phyloP scores from a whole-genome alignment of 768 basidiomycete genomes.

The Leccinum uliginosum region DNA sequence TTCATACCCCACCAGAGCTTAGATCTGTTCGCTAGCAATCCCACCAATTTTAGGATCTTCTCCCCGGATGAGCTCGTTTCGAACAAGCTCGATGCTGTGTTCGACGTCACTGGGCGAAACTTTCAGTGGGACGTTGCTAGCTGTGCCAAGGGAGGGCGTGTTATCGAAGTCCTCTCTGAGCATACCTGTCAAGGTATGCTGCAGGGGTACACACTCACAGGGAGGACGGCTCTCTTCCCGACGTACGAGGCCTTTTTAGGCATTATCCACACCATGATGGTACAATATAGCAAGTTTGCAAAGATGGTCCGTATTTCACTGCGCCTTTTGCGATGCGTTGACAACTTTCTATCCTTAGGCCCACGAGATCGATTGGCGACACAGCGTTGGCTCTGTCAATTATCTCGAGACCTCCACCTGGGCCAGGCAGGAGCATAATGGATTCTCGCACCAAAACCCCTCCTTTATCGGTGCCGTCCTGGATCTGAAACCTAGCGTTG shows the following conservation, averaged over 20 bases:
- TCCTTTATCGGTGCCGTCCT: slow-evolving; percentile 86
- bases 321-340: not conserved
- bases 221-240: slow-evolving; percentile 80
- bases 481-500: slow-evolving; percentile 63
- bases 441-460: slow-evolving; percentile 86
- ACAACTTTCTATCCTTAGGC: slow-evolving; percentile 28
- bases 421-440: slow-evolving; percentile 83
- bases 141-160: slow-evolving; percentile 70
- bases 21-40: slow-evolving; percentile 48
- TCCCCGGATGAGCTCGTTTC: slow-evolving; percentile 86
- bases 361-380: slow-evolving; percentile 67
- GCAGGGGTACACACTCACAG: slow-evolving; percentile 90
- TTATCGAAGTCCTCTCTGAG: slow-evolving; percentile 86
- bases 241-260: slow-evolving; percentile 91
- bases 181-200: slow-evolving; percentile 89
- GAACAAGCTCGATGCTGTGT: slow-evolving; percentile 82
- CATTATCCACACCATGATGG: slow-evolving; percentile 87
- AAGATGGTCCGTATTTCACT: slow-evolving; percentile 58
- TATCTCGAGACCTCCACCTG: slow-evolving; percentile 89
- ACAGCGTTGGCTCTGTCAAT: slow-evolving; percentile 67
- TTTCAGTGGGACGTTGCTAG: slow-evolving; percentile 80
- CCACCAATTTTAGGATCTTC: slow-evolving; percentile 78
- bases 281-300: slow-evolving; percentile 82
- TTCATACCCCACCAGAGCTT: not conserved
- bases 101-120: slow-evolving; percentile 64